Evolutionary conservation across 2,329 filamentous ascomycete genomes (phyloP).

Genomic region (Penicillium palitans): DNA sequence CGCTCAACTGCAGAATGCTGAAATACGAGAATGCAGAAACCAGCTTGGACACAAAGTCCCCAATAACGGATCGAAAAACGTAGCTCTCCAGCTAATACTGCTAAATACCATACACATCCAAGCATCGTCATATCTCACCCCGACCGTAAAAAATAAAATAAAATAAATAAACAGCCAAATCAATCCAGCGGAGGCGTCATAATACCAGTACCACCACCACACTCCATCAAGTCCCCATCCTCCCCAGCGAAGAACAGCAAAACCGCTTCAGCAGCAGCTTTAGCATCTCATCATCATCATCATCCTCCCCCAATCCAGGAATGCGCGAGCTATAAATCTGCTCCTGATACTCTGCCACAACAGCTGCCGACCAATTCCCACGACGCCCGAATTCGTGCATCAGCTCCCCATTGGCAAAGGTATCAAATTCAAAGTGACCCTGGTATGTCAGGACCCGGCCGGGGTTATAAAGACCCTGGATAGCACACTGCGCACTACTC

Average conservation of each 20-base stretch:
- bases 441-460: slow-evolving; percentile 34
- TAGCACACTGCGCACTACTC: slow-evolving; percentile 26
- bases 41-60: neutral
- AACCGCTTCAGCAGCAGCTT: slow-evolving; percentile 35
- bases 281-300: slow-evolving; percentile 36
- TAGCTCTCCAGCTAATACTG: neutral
- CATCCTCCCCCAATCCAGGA: slow-evolving; percentile 24
- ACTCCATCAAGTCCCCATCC: neutral
- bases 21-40: neutral
- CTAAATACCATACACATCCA: neutral
- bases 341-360: slow-evolving; percentile 19
- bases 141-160: neutral
- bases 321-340: slow-evolving; percentile 24
- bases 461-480: slow-evolving; percentile 34
- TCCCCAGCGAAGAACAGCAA: slow-evolving; percentile 33
- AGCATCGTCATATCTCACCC: neutral
- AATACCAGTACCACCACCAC: slow-evolving; percentile 18
- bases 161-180: neutral
- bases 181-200: slow-evolving; percentile 25
- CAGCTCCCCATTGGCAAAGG: slow-evolving; percentile 28
- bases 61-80: neutral
- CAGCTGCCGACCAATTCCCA: slow-evolving; percentile 22
- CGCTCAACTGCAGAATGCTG: neutral
- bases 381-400: slow-evolving; percentile 26
- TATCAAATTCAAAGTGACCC: slow-evolving; percentile 37